Base-by-base conservation (phyloP, 2,329 filamentous ascomycete species). In the Immersiporthe knoxdaviesiana region DNA sequence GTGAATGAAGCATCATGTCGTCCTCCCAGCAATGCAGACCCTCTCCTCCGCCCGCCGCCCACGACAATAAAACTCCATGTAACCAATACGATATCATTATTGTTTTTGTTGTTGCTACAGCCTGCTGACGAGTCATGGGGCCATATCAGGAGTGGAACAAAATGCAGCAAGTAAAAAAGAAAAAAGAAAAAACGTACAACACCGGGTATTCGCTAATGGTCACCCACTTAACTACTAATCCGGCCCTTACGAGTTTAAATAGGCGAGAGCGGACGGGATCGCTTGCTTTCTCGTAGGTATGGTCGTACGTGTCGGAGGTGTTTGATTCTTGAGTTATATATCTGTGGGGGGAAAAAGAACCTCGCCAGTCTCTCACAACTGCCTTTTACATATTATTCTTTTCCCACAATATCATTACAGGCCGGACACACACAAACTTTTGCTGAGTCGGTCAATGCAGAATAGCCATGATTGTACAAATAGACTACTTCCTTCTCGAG, bases 191-290 rank as follows among this genome's bases (percentile, higher is more conserved):
- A 35, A 35, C 54, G 30, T 35, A 58, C 54, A 58, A 58, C 54
- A 58, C 54, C 54, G 30, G 54, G 54, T 58, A 58, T 58, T 58
- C 54, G 54, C 54, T 35, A 21, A 30, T 58, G 52, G 52, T 56
- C 52, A 56, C 52, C 52, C 52, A 30, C 52, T 56, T 56, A 56
- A 56, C 52, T 56, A 56, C 56, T 37, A 59, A 37, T n/a, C 56
- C 56, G 18, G 30, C 30, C 56, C 56, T 59, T 37, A 59, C 56
- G 56, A 59, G 32, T 37, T 59, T 59, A 59, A 37, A 59, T 37
- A 59, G 56, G 56, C 56, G 56, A 59, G 56, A 59, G 56, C 56
- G 32, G 56, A 37, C 56, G 56, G 56, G 56, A 59, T 59, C 56
- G 56, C 32, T 59, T 59, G 56, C 56, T 59, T 59, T 58, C 56